Evolutionary conservation across 2,329 filamentous ascomycete species (phyloP), one percentile per base, ranked within the genome.

Genomic region (Sarocladiaceae sp.): DNA sequence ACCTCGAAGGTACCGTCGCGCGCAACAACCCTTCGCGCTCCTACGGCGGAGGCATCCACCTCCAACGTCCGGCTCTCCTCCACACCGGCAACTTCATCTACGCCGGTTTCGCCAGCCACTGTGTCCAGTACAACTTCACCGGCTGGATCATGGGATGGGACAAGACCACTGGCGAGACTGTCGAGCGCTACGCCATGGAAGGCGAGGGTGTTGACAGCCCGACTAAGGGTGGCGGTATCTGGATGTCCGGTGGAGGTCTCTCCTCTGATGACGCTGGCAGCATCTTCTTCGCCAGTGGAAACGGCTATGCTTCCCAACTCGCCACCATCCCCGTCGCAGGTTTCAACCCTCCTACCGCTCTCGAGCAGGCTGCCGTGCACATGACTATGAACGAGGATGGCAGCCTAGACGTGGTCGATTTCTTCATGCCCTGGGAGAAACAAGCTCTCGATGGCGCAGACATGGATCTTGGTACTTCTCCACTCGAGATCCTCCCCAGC

Each of bases 341-440:
- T 1, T 70, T 65, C 51, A 60, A 63, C 2, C 68, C 70, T 0
- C 69, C 69, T 0, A 70, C 69, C 0, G 67, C 73, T 0, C 62
- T 76, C 29, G 74, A 77, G 29, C 69, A 77, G 56, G 71, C 72
- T 0, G 71, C 73, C 1, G 69, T 72, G 7, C 73, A 73, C 55
- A 71, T 76, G 63, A 69, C 64, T 0, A 62, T 73, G 26, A 69
- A 70, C 23, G 52, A 58, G 0, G 65, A 70, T 2, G 75, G 74
- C 1, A 73, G 70, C 20, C 60, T 80, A 0, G 66, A 64, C 0
- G 56, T 79, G 3, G 66, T 71, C 10, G 77, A 80, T 50, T 81
- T 79, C 58, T 80, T 80, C 53, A 76, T 80, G 68, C 78, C 78
- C 0, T 77, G 71, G 56, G 76, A 79, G 44, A 79, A 80, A 52